Conservation (phyloP, 768 basidiomycete genomes). For the Lactifluus piperatus region DNA sequence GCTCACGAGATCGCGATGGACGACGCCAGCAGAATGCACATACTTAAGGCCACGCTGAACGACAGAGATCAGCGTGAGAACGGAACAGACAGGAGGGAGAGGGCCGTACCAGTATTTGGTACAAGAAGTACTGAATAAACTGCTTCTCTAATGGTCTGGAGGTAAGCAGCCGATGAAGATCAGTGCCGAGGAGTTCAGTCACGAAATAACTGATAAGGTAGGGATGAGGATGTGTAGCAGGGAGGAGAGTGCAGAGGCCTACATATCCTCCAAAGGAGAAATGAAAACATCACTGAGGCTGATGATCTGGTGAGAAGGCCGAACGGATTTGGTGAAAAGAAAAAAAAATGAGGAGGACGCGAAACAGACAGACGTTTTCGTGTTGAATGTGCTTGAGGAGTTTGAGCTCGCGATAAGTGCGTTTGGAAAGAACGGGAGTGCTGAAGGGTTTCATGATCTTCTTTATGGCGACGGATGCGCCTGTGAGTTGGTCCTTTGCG, state of each 20-base stretch:
- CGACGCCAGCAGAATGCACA: constrained; percentile 97
- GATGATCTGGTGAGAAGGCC: constrained; percentile 63
- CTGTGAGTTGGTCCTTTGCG: constrained; percentile 91
- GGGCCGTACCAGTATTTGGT: constrained; percentile 84
- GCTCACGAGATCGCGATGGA: constrained; percentile 89
- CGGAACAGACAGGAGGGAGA: neutral
- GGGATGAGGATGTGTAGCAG: constrained; percentile 1
- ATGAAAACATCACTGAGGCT: constrained; percentile 98
- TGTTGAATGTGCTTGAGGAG: constrained; percentile 97
- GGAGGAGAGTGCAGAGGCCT: constrained; percentile 25
- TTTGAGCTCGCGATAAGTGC: constrained; percentile 97
- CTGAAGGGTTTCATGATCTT: constrained; percentile 99
- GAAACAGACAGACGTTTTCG: constrained; percentile 66
- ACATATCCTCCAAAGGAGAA: constrained; percentile 98
- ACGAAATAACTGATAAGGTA: constrained; percentile 78
- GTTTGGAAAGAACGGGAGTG: constrained; percentile 95
- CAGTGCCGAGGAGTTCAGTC: constrained; percentile 95
- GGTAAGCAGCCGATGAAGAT: constrained; percentile 93
- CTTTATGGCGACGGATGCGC: constrained; percentile 94
- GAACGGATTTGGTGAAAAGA: neutral
- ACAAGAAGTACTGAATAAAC: constrained; percentile 99
- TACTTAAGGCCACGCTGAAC: constrained; percentile 93
- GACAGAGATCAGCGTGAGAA: neutral
- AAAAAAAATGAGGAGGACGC: neutral
- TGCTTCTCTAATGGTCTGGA: constrained; percentile 98